Conservation (phyloP, 805 yeast species). For the Saccharomyces paradoxus region DNA sequence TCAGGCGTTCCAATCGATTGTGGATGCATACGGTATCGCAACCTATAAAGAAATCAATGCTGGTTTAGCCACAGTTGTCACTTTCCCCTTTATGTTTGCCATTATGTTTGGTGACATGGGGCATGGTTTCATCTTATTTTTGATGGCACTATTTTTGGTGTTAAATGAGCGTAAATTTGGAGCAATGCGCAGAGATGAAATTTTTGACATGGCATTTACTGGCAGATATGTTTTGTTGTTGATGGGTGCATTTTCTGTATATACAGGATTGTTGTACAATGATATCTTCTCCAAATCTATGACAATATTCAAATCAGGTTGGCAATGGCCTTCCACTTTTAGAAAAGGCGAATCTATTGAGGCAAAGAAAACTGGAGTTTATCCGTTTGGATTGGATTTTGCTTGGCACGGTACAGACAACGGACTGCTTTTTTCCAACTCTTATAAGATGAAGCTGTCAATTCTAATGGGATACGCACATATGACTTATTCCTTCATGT, state of each 20-base stretch:
- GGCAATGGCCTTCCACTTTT: constrained; percentile 84
- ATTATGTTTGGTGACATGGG: constrained; percentile 99
- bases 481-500: constrained; percentile 83
- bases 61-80: constrained; percentile 86
- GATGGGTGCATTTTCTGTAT: constrained; percentile 94
- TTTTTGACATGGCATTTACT: constrained; percentile 89
- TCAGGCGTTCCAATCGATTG: constrained; percentile 82
- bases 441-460: constrained; percentile 95
- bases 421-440: constrained; percentile 79
- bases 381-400: constrained; percentile 81
- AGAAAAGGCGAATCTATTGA: constrained; percentile 59
- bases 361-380: constrained; percentile 61
- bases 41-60: constrained; percentile 93
- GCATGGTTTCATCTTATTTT: constrained; percentile 77
- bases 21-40: constrained; percentile 93
- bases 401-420: constrained; percentile 98
- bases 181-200: constrained; percentile 73
- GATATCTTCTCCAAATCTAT: constrained; percentile 88
- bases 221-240: constrained; percentile 86
- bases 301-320: constrained; percentile 81
- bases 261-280: constrained; percentile 89
- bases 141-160: constrained; percentile 66
- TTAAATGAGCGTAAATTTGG: constrained; percentile 64
- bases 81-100: constrained; percentile 98
- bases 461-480: constrained; percentile 90